Conservation (phyloP, 2,329 filamentous ascomycete genomes). For the Setomelanomma holmii region DNA sequence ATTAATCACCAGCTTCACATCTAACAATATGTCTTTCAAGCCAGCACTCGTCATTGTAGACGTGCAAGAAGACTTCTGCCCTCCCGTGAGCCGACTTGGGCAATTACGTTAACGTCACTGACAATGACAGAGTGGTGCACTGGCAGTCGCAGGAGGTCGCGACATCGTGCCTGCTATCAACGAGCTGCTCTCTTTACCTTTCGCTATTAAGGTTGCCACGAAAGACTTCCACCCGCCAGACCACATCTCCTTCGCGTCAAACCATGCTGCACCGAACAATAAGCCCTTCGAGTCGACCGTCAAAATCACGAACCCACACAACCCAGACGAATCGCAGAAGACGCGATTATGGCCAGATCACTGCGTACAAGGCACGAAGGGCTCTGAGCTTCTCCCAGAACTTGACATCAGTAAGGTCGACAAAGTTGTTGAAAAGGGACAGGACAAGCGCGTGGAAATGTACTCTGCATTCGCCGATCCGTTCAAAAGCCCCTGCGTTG, state of each 20-base stretch:
- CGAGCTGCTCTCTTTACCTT: conserved; percentile 73
- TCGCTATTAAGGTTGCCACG: conserved; percentile 80
- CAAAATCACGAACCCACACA: conserved; percentile 71
- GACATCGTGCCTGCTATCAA: conserved; percentile 76
- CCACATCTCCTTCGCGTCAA: conserved; percentile 88
- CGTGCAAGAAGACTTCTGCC: conserved; percentile 94
- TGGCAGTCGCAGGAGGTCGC: conserved; percentile 79
- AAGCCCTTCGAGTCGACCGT: conserved; percentile 71
- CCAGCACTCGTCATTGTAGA: conserved; percentile 80
- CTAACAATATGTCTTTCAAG: conserved; percentile 36
- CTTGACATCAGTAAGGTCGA: conserved; percentile 69
- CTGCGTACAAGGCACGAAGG: conserved; percentile 78
- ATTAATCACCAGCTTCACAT: background rate
- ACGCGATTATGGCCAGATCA: conserved; percentile 88
- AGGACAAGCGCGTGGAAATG: conserved; percentile 80
- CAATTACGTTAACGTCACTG: conserved; percentile 8
- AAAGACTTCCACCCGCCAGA: conserved; percentile 85
- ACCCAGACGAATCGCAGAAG: conserved; percentile 67
- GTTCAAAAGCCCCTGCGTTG: conserved; percentile 67
- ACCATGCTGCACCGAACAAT: conserved; percentile 70
- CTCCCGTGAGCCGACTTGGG: conserved; percentile 67
- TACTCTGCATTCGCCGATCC: conserved; percentile 90
- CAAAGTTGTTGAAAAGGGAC: conserved; percentile 77
- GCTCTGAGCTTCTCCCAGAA: conserved; percentile 76
- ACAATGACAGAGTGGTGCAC: conserved; percentile 72